These are phyloP conservation scores for Fraxinus excelsior DNA, from an alignment of 257 asterid species.

Conservation along the genomic window DNA sequence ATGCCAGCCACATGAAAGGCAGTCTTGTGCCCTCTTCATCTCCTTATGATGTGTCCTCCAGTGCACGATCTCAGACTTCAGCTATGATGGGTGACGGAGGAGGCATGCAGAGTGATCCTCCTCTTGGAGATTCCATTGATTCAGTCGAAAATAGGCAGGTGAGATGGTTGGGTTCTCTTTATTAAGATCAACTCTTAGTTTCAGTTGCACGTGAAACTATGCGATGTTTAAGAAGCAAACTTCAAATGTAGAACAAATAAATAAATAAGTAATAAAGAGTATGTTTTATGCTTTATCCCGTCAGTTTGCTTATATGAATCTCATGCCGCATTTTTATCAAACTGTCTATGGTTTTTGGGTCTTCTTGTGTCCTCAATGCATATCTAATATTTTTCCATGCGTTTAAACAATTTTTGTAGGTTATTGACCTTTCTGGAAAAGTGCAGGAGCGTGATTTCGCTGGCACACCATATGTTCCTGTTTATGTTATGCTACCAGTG, in stretches of 20 bases:
- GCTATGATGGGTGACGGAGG: conserved; percentile 71
- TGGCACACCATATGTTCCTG: conserved; percentile 85
- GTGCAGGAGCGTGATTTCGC: conserved; percentile 78
- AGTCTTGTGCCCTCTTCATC: conserved; percentile 70
- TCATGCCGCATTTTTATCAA: not conserved
- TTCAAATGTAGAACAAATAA: not conserved
- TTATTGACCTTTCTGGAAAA: conserved; percentile 60
- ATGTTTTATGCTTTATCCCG: not conserved
- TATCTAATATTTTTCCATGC: conserved; percentile 23
- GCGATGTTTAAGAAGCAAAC: not conserved
- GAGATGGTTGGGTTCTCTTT: conserved; percentile 29
- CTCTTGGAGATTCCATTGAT: conserved; percentile 73
- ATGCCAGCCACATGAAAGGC: conserved; percentile 55
- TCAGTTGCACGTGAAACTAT: no score
- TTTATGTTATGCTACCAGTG: conserved; percentile 94
- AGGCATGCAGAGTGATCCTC: conserved; percentile 75
- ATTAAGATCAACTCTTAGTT: conserved; percentile 27
- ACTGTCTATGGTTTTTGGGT: not conserved
- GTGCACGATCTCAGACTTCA: conserved; percentile 66
- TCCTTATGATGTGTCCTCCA: conserved; percentile 70
- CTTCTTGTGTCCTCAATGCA: conserved; percentile 12
- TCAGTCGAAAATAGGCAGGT: conserved; percentile 73
- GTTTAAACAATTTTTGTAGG: conserved; percentile 48
- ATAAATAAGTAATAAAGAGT: not conserved
- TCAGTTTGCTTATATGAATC: not conserved